phyloP scores from a whole-genome alignment of 1,284 basidiomycete species.

The Ganoderma sp. region DNA sequence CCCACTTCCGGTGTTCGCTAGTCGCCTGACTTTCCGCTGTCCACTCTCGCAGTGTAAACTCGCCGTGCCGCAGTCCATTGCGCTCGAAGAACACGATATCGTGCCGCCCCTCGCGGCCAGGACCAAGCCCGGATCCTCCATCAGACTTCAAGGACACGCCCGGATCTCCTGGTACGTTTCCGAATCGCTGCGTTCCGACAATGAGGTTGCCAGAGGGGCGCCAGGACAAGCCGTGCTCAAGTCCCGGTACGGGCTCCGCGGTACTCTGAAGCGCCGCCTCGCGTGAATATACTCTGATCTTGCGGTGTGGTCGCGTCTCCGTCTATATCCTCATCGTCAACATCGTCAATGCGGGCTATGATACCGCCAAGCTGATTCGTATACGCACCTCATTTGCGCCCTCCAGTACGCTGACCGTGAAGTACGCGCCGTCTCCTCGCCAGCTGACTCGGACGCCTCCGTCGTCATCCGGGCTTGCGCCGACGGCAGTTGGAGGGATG shows the following conservation, averaged over 20 bases:
- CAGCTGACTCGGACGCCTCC: conserved; percentile 80
- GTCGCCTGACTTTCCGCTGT: neutral
- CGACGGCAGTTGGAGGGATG: conserved; percentile 50
- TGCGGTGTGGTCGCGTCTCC: conserved; percentile 49
- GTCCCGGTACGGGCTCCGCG: conserved; percentile 81
- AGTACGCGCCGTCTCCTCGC: conserved; percentile 92
- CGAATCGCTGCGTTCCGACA: conserved; percentile 83
- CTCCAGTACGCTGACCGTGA: conserved; percentile 79
- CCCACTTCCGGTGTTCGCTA: conserved; percentile 48
- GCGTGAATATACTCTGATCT: conserved; percentile 84
- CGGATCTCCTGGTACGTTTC: conserved; percentile 22
- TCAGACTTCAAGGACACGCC: conserved; percentile 16
- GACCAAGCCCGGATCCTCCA: conserved; percentile 69
- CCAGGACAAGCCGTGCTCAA: conserved; percentile 87
- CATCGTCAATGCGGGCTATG: neutral
- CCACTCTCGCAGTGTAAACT: conserved; percentile 75
- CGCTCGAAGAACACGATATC: conserved; percentile 96
- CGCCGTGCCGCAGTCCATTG: conserved; percentile 92
- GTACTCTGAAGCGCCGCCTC: conserved; percentile 83
- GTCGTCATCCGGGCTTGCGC: conserved; percentile 77
- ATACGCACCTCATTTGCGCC: conserved; percentile 29
- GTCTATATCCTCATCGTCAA: conserved; percentile 6
- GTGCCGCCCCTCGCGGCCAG: conserved; percentile 73
- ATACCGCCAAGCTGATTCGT: neutral
- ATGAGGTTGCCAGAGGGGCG: conserved; percentile 90